A percentile compares a stretch with the other conserved stretches of the same genome.
These are phyloP conservation scores for Eucalyptus polybractea DNA, from an alignment of 345 rosid species.

Conservation along the genomic window DNA sequence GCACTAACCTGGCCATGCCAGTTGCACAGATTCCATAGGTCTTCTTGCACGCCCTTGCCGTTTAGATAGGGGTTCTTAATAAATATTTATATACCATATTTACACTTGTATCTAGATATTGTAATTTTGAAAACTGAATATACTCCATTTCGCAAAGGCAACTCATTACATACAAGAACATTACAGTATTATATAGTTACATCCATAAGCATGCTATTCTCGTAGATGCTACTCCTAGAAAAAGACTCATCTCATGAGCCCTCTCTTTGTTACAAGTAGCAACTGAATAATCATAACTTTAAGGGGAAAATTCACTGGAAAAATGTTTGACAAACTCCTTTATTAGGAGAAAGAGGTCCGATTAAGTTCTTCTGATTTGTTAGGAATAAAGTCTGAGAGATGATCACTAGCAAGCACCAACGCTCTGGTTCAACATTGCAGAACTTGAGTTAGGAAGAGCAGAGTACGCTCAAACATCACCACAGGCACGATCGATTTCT, in stretches of 20 bases:
- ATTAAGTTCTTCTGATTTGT: background rate
- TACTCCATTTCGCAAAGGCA: background rate
- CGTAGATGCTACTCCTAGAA: background rate
- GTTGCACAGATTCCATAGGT: background rate
- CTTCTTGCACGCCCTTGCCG: background rate
- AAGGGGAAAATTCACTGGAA: background rate
- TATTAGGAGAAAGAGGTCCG: background rate
- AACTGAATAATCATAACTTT: background rate
- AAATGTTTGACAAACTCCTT: background rate
- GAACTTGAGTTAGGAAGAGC: background rate
- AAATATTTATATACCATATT: background rate
- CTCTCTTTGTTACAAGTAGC: background rate
- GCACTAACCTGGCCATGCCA: background rate
- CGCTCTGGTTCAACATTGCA: background rate
- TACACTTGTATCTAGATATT: background rate
- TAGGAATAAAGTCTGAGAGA: background rate
- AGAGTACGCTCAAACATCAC: background rate
- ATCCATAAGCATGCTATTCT: background rate
- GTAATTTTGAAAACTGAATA: background rate
- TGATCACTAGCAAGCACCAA: background rate
- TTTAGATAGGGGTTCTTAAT: background rate
- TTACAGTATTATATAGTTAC: background rate
- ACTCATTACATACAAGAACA: background rate
- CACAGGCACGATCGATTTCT: background rate
- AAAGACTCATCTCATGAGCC: background rate